Evolutionary conservation across 1,139 yeast genomes (phyloP).

Genomic region (Magnusiomyces sp.): DNA sequence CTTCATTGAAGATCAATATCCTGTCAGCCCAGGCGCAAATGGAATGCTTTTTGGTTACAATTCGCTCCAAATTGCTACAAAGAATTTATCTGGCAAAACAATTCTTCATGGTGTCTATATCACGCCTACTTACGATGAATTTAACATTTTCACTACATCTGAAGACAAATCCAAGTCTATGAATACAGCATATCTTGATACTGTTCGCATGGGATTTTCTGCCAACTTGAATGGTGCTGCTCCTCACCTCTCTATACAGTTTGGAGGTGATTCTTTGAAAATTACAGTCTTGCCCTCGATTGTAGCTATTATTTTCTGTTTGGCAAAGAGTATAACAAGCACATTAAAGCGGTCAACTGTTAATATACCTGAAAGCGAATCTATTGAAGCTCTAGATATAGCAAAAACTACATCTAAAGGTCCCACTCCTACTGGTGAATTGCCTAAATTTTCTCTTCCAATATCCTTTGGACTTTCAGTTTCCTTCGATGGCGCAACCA

Average conservation of each 20-base stretch:
- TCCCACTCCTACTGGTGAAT: not conserved
- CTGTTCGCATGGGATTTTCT: slow-evolving; percentile 16
- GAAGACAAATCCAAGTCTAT: slow-evolving; percentile 18
- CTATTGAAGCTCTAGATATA: not conserved
- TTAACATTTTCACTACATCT: slow-evolving; percentile 14
- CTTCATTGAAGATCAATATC: slow-evolving; percentile 17
- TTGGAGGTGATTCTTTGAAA: slow-evolving; percentile 29
- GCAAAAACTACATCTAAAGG: not conserved
- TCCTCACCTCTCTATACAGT: slow-evolving; percentile 18
- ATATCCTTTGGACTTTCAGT: slow-evolving; percentile 21
- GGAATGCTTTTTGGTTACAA: slow-evolving; percentile 78
- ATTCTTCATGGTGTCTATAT: slow-evolving; percentile 33
- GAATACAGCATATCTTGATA: slow-evolving; percentile 30
- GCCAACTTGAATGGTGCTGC: slow-evolving; percentile 12
- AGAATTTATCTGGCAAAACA: slow-evolving; percentile 23
- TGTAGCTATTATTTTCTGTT: slow-evolving; percentile 22
- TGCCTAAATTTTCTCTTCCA: slow-evolving; percentile 16
- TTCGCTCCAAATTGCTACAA: slow-evolving; percentile 21
- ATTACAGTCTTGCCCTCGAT: slow-evolving; percentile 27
- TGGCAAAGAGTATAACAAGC: slow-evolving; percentile 9
- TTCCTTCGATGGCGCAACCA: slow-evolving; percentile 25
- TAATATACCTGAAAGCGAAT: not conserved
- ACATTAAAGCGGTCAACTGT: slow-evolving; percentile 8
- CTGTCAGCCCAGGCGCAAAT: slow-evolving; percentile 37
- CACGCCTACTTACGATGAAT: slow-evolving; percentile 23